Conservation (phyloP, 257 asterid genomes). For the Lycium barbarum region DNA sequence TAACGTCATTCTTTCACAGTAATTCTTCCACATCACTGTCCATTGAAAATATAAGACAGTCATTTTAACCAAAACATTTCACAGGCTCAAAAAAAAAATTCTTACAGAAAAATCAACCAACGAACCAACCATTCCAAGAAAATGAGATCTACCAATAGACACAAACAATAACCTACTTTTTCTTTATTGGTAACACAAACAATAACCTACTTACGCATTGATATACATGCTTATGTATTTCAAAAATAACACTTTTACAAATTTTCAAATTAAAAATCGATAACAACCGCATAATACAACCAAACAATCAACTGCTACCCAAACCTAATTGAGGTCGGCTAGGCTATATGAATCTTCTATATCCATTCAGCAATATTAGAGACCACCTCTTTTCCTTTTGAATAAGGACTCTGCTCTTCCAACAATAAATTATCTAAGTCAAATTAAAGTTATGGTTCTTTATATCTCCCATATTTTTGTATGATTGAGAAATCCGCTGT, state of each 20-base stretch:
- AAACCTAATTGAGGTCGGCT: not conserved
- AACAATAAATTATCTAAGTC: not conserved
- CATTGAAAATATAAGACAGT: not conserved
- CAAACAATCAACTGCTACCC: not conserved
- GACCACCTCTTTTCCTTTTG: not conserved
- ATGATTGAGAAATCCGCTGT: not conserved
- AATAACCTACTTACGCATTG: not conserved
- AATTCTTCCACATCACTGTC: not conserved
- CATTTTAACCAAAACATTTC: not conserved
- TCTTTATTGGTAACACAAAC: not conserved
- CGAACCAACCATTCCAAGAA: conserved; percentile 1
- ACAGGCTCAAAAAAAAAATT: not conserved
- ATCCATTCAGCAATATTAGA: not conserved
- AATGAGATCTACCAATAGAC: not conserved
- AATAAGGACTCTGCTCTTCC: not conserved
- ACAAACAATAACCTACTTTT: too few relatives aligned
- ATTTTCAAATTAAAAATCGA: not conserved
- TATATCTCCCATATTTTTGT: not conserved
- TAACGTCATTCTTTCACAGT: not conserved
- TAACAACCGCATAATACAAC: not conserved
- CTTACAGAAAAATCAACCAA: not conserved
- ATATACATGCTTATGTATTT: not conserved
- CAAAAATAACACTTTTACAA: not conserved
- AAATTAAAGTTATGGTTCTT: not conserved
- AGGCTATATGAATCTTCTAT: not conserved